A percentile compares a stretch with the other conserved stretches of the same genome.
phyloP scores from a whole-genome alignment of 1,284 basidiomycete species.

The Trametes pubescens region DNA sequence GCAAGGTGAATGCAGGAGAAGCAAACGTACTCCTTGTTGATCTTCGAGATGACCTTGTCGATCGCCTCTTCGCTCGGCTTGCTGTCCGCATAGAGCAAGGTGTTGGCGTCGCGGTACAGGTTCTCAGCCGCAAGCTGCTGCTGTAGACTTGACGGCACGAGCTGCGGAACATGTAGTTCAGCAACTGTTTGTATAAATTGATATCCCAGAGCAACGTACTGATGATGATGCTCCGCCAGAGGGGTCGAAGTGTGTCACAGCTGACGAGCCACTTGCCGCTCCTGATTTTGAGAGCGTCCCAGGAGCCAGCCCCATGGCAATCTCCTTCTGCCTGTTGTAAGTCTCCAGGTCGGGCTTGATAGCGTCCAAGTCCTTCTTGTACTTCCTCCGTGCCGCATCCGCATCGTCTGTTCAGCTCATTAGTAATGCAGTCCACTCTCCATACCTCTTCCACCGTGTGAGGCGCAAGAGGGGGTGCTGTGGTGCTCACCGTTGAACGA shows the following conservation, averaged over 20 bases:
- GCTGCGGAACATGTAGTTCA: constrained; percentile 40
- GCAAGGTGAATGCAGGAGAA: neutral
- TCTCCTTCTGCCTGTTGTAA: constrained; percentile 89
- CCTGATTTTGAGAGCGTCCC: constrained; percentile 58
- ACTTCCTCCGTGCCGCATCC: constrained; percentile 86
- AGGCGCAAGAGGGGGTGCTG: constrained; percentile 15
- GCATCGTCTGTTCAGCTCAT: constrained; percentile 73
- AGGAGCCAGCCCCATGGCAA: constrained; percentile 77
- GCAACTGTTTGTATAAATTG: neutral
- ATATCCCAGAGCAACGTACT: constrained; percentile 40
- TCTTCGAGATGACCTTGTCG: constrained; percentile 90
- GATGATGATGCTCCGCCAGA: constrained; percentile 47
- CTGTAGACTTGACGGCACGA: constrained; percentile 63
- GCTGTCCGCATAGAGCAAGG: constrained; percentile 91
- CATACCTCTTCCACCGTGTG: neutral
- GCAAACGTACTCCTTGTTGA: constrained; percentile 90
- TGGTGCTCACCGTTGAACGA: constrained; percentile 74
- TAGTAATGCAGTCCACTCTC: neutral
- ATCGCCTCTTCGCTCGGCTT: constrained; percentile 95
- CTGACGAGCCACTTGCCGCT: constrained; percentile 47
- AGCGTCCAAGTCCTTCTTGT: constrained; percentile 89
- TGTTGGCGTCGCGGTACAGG: constrained; percentile 91
- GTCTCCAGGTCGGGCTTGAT: constrained; percentile 88
- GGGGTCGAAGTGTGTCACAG: constrained; percentile 61
- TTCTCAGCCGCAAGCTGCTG: constrained; percentile 78